Evolutionary conservation across 192 early-diverging fungal genomes (phyloP), one percentile per base, ranked within the genome.

Genomic region (Coemansia erecta): DNA sequence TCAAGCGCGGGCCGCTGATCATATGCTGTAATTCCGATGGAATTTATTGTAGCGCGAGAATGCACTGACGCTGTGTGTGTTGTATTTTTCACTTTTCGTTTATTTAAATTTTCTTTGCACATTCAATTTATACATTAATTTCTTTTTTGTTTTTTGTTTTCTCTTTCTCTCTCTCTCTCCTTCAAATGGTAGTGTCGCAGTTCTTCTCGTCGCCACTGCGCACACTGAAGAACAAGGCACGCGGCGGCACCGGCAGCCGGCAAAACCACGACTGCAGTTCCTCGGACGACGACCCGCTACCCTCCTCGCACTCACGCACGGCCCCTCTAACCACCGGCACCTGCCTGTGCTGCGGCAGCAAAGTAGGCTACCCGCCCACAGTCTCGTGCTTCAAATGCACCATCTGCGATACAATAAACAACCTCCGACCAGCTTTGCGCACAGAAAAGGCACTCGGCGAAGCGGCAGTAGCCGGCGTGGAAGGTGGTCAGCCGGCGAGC

Each of bases 391-490:
- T 94, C 69, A 82, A 89, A 41, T 97, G 95, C 75, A 92, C 93
- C 8, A 89, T 94, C 9, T 97, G 95, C 80, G 89, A 93, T 31
- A 92, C 92, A 0, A 83, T 92, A 54, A 92, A 92, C 66, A 88
- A 92, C 48, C 59, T 90, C 21, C 37, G 24, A 14, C 59, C 58
- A 1, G n/a, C 58, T 35, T 53, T 49, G 56, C 67, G 69, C 9
- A 60, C 62, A 3, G 70, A 70, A 28, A 62, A 59, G 31, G 33
- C 48, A 3, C 19, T 52, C 2, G 18, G 17, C 4, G 60, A 58
- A 43, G 51, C 69, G 46, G 63, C 28, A 7, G 28, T 2, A 7
- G 2, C 28, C 28, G 28, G 55, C 2, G 18, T n/a, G 5, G 59
- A 58, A 42, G 50, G 72, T 46, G 66, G 67, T 2, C 48, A 57